Conservation (phyloP, 169 alveolate species). For the Cryptosporidium andersoni region DNA sequence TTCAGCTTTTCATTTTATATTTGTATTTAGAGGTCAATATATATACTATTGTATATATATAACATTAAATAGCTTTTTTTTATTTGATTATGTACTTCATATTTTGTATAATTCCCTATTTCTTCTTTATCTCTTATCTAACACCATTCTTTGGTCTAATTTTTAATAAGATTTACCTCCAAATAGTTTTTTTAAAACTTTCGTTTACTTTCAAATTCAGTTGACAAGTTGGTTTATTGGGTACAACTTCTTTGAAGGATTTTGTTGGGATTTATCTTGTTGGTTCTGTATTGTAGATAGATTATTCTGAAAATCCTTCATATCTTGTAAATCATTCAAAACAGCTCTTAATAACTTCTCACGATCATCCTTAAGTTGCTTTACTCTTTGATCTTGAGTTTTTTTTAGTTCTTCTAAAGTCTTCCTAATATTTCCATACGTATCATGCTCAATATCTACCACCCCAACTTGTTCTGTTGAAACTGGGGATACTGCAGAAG, state of each 20-base stretch:
- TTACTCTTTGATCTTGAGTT: constrained; percentile 70
- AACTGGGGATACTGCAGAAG: constrained; percentile 13
- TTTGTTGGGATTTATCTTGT: constrained; percentile 10
- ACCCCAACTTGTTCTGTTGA: constrained; percentile 16
- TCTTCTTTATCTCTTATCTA: background rate
- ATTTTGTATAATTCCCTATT: background rate
- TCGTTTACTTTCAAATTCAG: background rate
- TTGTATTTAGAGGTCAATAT: too few relatives aligned
- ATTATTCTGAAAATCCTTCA: constrained; percentile 58
- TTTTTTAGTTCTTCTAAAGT: constrained; percentile 62
- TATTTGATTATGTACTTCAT: background rate
- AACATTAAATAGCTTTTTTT: too few relatives aligned
- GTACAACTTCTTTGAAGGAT: constrained; percentile 21
- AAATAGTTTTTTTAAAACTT: background rate
- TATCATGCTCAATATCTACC: constrained; percentile 27
- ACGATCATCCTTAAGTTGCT: constrained; percentile 62
- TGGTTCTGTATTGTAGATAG: background rate
- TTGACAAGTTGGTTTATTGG: constrained; percentile 17
- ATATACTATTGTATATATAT: too few relatives aligned
- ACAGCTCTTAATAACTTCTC: constrained; percentile 63
- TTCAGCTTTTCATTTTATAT: too few relatives aligned
- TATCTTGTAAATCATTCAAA: constrained; percentile 51
- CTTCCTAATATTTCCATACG: constrained; percentile 59
- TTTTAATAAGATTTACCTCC: background rate
- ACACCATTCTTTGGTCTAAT: background rate